Base-by-base conservation (phyloP, 208 protist species). In the Herpetomonas samuelpessoai region DNA sequence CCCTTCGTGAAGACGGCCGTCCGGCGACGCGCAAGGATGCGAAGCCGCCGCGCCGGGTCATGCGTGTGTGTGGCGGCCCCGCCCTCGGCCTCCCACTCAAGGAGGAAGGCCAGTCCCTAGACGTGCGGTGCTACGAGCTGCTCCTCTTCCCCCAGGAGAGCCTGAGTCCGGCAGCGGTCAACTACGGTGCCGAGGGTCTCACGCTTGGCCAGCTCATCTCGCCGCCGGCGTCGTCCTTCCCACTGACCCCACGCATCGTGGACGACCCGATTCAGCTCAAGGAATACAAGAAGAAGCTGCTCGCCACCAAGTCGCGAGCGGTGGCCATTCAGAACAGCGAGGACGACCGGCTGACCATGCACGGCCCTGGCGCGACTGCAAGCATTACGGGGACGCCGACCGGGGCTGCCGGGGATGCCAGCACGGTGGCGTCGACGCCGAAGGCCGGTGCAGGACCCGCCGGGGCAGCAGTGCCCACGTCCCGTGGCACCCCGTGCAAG, bases 51-150 rank as follows among this genome's bases (percentile, higher is more conserved):
- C 75, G 68, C n/a, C 82, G 83, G 50, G 74, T 89, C 26, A 68
- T 93, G 81, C 87, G 85, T 29, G 62, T 93, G 44, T 93, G 87
- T 53, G 87, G 87, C 24, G 86, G 86, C 18, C 69, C 83, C 62
- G 70, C 65, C 0, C 52, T 81, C 27, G 66, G 72, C 31, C 31
- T 71, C 25, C 67, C 73, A 19, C 55, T 78, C 14, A 30, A 49
- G 21, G 48, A 71, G 0, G 55, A 76, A 21, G 70, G 62, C 25
- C 27, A 60, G 14, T 56, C 65, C 18, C 52, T 80, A n/a, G 76
- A 80, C 46, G 79, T 83, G 44, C 79, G 79, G 30, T 82, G 83
- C 62, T 90, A 90, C 68, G 79, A 90, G 67, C 66, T 90, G 2
- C 57, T 90, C n/a, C 69, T 90, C 46, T 90, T 90, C 50, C 65